Base-by-base conservation (phyloP, 2,329 filamentous ascomycete species). In the Penicillium vulpinum region DNA sequence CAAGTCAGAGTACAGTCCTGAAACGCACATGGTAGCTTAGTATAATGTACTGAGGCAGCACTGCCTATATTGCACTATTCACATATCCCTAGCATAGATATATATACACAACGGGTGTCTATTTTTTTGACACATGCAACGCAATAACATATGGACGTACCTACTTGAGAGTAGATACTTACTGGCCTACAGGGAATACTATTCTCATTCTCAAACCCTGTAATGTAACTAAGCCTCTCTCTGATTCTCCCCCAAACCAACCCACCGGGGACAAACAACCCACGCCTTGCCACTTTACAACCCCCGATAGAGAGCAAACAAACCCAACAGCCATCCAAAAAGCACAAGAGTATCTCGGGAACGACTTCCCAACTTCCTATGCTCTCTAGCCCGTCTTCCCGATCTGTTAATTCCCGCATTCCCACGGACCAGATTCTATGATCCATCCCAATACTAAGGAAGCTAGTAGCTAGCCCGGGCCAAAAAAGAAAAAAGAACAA, bases 21-120 rank as follows among this genome's bases (percentile, higher is more conserved):
- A 52, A 16, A 46, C 40, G 40, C 50, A 52, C 50, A 52, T 52
- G 50, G 49, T 22, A 26, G 43, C 18, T 46, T 22, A 18, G 13
- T 21, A 31, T 8, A 6, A 10, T 1, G 31, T 33, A 5, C 29
- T 31, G 2, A 22, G 8, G 15, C 16, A 29, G 4, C 18, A n/a
- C n/a, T n/a, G n/a, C 18, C 18, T 33, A 48, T 36, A 26, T 48
- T 36, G 21, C 26, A 18, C 22, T 48, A 48, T 33, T 11, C 29
- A 35, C 24, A 35, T 35, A 24, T 51, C 38, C 38, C 38, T 35
- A 16, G 33, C 24, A 40, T 43, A 39, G 10, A 8, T 33, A 33
- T 5, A 31, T 31, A 31, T 15, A 21, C 16, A 45, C 28, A 31
- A 21, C n/a, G n/a, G n/a, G n/a, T 45, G 11, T 16, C 8, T 31